Evolutionary conservation across 202 grass and related monocot genomes (phyloP).

Genomic region (Cymbopogon flexuosus): DNA sequence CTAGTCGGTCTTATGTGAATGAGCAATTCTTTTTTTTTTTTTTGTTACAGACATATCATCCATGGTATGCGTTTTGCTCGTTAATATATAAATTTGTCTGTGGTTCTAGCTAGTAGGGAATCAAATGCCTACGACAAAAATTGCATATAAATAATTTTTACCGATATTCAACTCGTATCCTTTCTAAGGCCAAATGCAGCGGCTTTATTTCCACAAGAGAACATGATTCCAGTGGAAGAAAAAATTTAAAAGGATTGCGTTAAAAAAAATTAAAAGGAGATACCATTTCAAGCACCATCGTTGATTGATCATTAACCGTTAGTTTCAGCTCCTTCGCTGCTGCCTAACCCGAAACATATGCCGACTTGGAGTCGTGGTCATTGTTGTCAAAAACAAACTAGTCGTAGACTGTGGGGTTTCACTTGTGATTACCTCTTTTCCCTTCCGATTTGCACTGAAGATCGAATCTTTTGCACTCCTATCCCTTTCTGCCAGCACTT

Average conservation of each 20-base stretch:
- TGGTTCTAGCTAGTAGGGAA: not conserved
- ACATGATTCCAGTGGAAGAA: not conserved
- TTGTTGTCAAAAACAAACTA: not conserved
- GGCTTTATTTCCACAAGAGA: not conserved
- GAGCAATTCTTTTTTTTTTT: not conserved
- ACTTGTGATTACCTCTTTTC: not conserved
- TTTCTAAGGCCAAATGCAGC: not conserved
- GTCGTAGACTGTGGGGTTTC: conserved; percentile 21
- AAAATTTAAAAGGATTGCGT: too few species aligned
- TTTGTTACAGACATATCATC: not conserved
- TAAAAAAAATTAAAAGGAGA: not conserved
- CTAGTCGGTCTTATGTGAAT: not conserved
- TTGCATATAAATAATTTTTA: not conserved
- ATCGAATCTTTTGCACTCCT: conserved; percentile 21
- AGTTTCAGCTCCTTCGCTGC: not conserved
- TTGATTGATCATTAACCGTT: not conserved
- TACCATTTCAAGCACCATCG: not conserved
- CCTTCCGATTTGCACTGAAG: not conserved
- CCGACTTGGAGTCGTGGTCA: conserved; percentile 7
- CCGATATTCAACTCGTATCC: not conserved
- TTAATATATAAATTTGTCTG: not conserved
- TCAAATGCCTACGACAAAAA: not conserved
- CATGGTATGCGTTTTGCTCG: not conserved
- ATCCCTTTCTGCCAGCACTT: conserved; percentile 21
- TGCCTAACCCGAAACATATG: conserved; percentile 37